Evolutionary conservation across 306 rosid genomes (phyloP), one percentile per base, ranked within the genome.

Genomic region (Pterocarpus santalinus): DNA sequence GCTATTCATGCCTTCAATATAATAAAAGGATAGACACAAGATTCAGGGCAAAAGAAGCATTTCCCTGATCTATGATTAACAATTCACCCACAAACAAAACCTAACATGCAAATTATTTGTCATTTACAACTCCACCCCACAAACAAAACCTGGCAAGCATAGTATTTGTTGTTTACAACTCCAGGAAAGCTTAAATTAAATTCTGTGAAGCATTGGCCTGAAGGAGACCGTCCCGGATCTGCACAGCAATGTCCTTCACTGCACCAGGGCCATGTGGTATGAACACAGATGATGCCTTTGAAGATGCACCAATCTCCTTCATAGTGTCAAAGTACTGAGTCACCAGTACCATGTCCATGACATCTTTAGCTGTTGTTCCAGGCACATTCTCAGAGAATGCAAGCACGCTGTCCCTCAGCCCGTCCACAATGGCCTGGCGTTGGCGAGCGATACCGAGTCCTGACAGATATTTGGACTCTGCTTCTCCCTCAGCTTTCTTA

Each of bases 251-350:
- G 49, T 92, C 91, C 81, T 43, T 87, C 49, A 92, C 93, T 2
- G 91, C 94, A n/a, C 94, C 94, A 7, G 97, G 97, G 12, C 94
- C 93, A 12, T 92, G 97, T 5, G 97, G 92, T 52, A 92, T 92
- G 89, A 90, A 89, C 52, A 92, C 90, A 1, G 95, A 83, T 0
- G 88, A 87, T 8, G 94, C 85, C 85, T 86, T 92, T 7, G 97
- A 92, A 55, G 91, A 86, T n/a, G 95, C 95, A 1, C 92, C 95
- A 0, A 92, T 92, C 78, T 92, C 97, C 81, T 90, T 86, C 92
- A 92, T 85, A 1, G 95, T 92, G 82, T 92, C 94, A 7, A 92
- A 92, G 84, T 92, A 92, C 7, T 92, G 97, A 62, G 95, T 89
- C 72, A 87, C 94, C 56, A 90, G 81, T 38, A 92, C 95, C 93